phyloP scores from a whole-genome alignment of 805 yeast genomes.

The Starmerella apis region DNA sequence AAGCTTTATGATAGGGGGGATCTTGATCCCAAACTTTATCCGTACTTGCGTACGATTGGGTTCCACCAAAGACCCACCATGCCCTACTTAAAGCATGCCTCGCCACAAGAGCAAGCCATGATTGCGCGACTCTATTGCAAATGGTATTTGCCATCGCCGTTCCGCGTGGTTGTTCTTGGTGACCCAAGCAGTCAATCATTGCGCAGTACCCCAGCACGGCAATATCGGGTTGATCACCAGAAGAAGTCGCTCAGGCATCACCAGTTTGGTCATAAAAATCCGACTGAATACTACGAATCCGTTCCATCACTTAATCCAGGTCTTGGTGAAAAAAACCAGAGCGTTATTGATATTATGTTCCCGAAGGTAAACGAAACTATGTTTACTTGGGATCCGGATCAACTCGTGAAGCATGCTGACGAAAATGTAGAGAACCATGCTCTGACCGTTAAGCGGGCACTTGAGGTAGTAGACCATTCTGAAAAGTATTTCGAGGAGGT shows the following conservation, averaged over 20 bases:
- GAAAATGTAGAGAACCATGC: slow-evolving; percentile 10
- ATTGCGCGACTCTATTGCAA: slow-evolving; percentile 20
- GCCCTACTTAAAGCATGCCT: slow-evolving; percentile 9
- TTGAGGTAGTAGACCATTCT: background rate
- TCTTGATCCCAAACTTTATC: slow-evolving; percentile 18
- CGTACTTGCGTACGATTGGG: slow-evolving; percentile 9
- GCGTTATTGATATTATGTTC: slow-evolving; percentile 7
- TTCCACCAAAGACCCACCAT: slow-evolving; percentile 4
- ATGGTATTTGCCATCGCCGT: slow-evolving; percentile 16
- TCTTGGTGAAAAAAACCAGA: slow-evolving; percentile 3
- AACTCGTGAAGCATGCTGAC: background rate
- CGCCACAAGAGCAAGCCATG: slow-evolving; percentile 22
- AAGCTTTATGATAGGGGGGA: slow-evolving; percentile 11
- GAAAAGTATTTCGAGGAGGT: slow-evolving; percentile 21
- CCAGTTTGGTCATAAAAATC: slow-evolving; percentile 17
- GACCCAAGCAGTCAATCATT: background rate
- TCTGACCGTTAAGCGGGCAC: slow-evolving; percentile 10
- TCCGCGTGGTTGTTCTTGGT: slow-evolving; percentile 15
- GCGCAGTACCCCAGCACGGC: slow-evolving; percentile 6
- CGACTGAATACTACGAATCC: slow-evolving; percentile 8
- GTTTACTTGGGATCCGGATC: slow-evolving; percentile 14
- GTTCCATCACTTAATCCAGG: slow-evolving; percentile 8
- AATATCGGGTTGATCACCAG: slow-evolving; percentile 11
- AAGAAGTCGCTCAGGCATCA: slow-evolving; percentile 10
- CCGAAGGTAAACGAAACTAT: slow-evolving; percentile 9